Evolutionary conservation across 1,284 basidiomycete species (phyloP), one percentile per base, ranked within the genome.

Genomic region (Puccinia novopanici): DNA sequence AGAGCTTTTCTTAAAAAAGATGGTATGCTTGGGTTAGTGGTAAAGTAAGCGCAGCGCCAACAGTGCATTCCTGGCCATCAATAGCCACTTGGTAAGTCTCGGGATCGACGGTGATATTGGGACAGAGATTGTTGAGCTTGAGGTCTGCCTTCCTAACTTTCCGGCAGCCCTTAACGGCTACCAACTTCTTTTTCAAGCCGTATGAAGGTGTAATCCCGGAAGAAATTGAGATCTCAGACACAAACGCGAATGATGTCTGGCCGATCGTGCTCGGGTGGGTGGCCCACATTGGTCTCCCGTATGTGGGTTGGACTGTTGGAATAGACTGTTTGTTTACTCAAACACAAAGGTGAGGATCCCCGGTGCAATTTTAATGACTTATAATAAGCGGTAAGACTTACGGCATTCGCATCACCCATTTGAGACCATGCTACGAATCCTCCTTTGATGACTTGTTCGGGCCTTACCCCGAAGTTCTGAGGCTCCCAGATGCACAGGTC

Each of bases 401-500:
- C 84, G 0, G 82, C 84, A 48, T 85, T 85, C 8, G 84, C 82
- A 71, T 84, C 84, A 3, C 85, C 84, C 79, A 85, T 84, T 79
- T 93, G 91, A 0, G 93, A 91, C 91, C 92, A 95, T 4, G 89
- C 93, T 82, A 98, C 96, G 40, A 96, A 91, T 42, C 96, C 96
- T 22, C 93, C 94, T 86, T 99, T 98, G 84, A 98, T 88, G 17
- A 98, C 91, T 90, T 93, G 92, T 84, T 96, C 92, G 0, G 96
- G 95, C 84, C 93, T 92, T 0, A 91, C 88, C 0, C 95, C 96
- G 86, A 99, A 99, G 85, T 92, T 91, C 85, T 92, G 91, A 0
- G 95, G 95, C 85, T 91, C 91, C 94, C 96, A 99, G 4, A 99
- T 88, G 0, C 97, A 94, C 54, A 99, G 88, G 86, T 99, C 96